These are phyloP conservation scores for Solanum corneliomulleri DNA, from an alignment of 257 asterid species.

Conservation along the genomic window DNA sequence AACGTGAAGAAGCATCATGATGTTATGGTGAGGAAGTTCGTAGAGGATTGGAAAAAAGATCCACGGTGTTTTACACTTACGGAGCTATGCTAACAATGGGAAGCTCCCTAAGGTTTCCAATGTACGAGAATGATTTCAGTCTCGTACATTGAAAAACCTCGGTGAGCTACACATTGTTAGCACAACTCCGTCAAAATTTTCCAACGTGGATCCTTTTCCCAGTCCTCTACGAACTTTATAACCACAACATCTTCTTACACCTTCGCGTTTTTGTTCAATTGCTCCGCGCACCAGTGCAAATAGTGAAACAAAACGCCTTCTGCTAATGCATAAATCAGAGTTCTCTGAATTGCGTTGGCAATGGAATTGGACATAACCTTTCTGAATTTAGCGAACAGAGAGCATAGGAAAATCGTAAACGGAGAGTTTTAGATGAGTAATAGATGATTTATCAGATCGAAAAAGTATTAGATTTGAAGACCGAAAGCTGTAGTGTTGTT, in stretches of 20 bases:
- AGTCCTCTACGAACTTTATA: constrained; percentile 18
- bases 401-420: constrained; percentile 67
- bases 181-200: constrained; percentile 43
- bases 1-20: neutral
- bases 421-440: constrained; percentile 38
- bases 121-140: neutral
- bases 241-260: constrained; percentile 11
- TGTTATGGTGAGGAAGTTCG: neutral
- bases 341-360: neutral
- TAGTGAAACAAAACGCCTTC: neutral
- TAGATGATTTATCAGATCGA: constrained; percentile 24
- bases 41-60: neutral
- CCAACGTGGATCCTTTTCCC: constrained; percentile 42
- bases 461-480: constrained; percentile 22
- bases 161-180: neutral
- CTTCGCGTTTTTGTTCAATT: constrained; percentile 22
- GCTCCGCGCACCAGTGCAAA: neutral
- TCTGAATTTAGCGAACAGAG: constrained; percentile 61
- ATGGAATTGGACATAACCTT: constrained; percentile 40
- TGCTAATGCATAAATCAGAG: neutral
- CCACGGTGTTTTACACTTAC: neutral
- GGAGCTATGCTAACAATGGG: neutral
- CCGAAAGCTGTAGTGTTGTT: neutral
- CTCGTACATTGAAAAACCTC: neutral
- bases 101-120: neutral